Evolutionary conservation across 768 basidiomycete genomes (phyloP), one percentile per base, ranked within the genome.

Genomic region (Amanita inopinata): DNA sequence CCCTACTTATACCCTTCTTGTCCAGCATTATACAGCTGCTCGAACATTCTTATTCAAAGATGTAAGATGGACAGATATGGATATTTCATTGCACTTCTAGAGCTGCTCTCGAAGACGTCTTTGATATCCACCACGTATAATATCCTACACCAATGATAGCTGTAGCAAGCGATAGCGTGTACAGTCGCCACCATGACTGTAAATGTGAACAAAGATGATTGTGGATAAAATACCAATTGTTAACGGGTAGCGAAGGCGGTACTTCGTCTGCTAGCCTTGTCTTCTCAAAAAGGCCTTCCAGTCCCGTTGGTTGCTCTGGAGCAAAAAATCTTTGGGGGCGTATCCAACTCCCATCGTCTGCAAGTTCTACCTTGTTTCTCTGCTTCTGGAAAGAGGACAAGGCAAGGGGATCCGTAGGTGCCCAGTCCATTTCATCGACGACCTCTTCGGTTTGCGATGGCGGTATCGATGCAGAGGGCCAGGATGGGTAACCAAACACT

Each of bases 251-350:
- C 45, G 19, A 51, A n/a, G 19, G 33, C 9, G 22, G 33, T 17
- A 1, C 20, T 25, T 31, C 76, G 40, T 81, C 77, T 17, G 62
- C 63, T 5, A 82, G 61, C 38, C 66, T 70, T 8, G 82, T 77
- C 47, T 64, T 66, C 44, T 78, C 77, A 47, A 87, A 80, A 11
- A 88, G 60, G 27, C 69, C 66, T 57, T 88, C 84, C 5, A 88
- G 66, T 10, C 84, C 84, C 0, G 84, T 88, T 0, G 83, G 81
- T 47, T 76, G 72, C 55, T 86, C 83, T 0, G 83, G 84, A 11
- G 82, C 73, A 50, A 86, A 88, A 55, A 86, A 88, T 10, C 71
- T 69, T 50, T 85, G 84, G 3, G 80, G 83, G 3, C 76, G 73
- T 38, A 88, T 52, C 76, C 72, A 79, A 18, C 62, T 57, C 5